Evolutionary conservation across 2,329 filamentous ascomycete genomes (phyloP).

Genomic region (Penicillium sp.): DNA sequence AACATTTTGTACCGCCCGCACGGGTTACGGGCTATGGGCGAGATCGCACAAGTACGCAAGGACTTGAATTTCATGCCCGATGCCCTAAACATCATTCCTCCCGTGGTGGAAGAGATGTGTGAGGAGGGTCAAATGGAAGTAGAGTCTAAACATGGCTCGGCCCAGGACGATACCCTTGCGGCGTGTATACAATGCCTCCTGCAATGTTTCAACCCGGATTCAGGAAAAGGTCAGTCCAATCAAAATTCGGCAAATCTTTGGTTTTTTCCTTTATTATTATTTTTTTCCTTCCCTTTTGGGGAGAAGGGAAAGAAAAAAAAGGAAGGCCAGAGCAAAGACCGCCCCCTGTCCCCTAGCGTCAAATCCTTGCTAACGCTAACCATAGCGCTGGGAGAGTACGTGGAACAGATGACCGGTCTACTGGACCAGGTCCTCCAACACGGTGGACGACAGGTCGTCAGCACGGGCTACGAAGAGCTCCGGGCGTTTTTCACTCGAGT

Average conservation of each 20-base stretch:
- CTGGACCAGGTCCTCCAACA: slow-evolving; percentile 33
- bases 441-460: slow-evolving; percentile 38
- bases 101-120: slow-evolving; percentile 60
- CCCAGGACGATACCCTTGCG: slow-evolving; percentile 37
- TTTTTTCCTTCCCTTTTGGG: background rate
- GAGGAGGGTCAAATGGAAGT: slow-evolving; percentile 69
- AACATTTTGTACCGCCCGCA: slow-evolving; percentile 81
- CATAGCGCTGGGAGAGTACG: slow-evolving; percentile 34
- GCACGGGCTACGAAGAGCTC: slow-evolving; percentile 38
- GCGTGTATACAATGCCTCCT: slow-evolving; percentile 43
- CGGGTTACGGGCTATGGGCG: slow-evolving; percentile 71
- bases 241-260: background rate
- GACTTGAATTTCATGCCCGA: slow-evolving; percentile 72
- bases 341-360: slow-evolving; percentile 19
- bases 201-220: slow-evolving; percentile 37
- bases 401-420: slow-evolving; percentile 31
- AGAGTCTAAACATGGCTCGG: slow-evolving; percentile 50
- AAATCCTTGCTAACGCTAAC: slow-evolving; percentile 28
- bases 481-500: slow-evolving; percentile 35
- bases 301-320: background rate
- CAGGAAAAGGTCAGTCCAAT: slow-evolving; percentile 28
- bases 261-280: background rate
- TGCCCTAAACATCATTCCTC: slow-evolving; percentile 64
- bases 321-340: background rate
- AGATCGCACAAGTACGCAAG: slow-evolving; percentile 67